Evolutionary conservation across 129 eudicot species (phyloP).

Genomic region (Centella asiatica): DNA sequence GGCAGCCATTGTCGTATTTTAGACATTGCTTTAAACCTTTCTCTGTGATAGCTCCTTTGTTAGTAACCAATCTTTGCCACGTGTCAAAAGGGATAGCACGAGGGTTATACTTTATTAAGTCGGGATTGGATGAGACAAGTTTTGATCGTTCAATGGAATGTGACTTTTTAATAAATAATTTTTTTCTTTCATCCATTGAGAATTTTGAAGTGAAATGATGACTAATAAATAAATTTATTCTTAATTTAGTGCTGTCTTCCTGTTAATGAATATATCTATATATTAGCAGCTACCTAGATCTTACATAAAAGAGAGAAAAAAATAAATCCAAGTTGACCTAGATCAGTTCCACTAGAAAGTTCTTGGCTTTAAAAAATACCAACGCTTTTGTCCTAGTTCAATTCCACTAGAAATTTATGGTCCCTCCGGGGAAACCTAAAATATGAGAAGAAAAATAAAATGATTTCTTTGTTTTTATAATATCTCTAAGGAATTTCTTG

Average conservation of each 20-base stretch:
- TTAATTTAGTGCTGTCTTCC: not conserved
- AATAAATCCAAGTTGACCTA: not conserved
- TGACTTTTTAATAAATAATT: not conserved
- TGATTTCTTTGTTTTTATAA: too few relatives aligned
- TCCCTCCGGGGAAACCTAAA: too few relatives aligned
- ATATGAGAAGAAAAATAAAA: too few relatives aligned
- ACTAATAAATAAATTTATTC: slow-evolving; percentile 1
- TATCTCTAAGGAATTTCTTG: too few relatives aligned
- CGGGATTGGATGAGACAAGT: slow-evolving; percentile 10
- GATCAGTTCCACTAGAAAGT: not conserved
- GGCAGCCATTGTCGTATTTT: slow-evolving; percentile 15
- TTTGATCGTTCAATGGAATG: slow-evolving; percentile 2
- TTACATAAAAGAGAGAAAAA: too few relatives aligned
- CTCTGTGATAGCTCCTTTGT: slow-evolving; percentile 6
- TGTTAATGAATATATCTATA: not conserved
- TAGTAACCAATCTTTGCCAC: not conserved
- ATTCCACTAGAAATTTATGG: too few relatives aligned
- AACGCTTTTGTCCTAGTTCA: too few relatives aligned
- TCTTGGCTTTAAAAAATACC: too few relatives aligned
- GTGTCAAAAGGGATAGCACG: slow-evolving; percentile 11
- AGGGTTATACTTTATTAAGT: not conserved
- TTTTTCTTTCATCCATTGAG: not conserved
- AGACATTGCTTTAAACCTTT: slow-evolving; percentile 9
- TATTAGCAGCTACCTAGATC: not conserved
- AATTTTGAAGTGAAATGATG: slow-evolving; percentile 9